Percentiles rank a stretch among this genome's conserved stretches.
Evolutionary conservation across 2,329 filamentous ascomycete genomes (phyloP).

Genomic region (Corynespora cassiicola): DNA sequence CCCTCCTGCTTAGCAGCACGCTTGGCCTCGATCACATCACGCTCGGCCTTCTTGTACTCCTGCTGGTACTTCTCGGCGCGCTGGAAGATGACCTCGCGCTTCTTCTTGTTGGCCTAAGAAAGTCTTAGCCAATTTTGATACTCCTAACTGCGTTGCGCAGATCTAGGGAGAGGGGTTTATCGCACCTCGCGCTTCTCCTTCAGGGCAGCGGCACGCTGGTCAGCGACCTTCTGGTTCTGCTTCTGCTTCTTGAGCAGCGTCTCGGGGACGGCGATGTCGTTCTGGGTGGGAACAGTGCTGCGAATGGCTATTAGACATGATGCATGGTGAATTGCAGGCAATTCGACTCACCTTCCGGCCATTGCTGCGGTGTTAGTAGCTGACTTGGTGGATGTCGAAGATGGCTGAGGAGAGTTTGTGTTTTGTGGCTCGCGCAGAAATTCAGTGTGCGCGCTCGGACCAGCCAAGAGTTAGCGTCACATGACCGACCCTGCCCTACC

Average conservation of each 20-base stretch:
- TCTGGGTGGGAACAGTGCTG: conserved; percentile 81
- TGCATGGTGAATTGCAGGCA: no score
- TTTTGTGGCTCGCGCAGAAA: conserved; percentile 21
- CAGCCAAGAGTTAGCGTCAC: conserved; percentile 27
- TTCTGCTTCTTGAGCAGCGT: conserved; percentile 99
- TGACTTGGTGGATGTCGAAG: conserved; percentile 30
- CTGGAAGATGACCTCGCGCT: conserved; percentile 99
- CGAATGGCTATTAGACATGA: no score
- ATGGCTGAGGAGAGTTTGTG: conserved; percentile 26
- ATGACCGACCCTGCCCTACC: conserved; percentile 9
- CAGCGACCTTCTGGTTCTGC: conserved; percentile 98
- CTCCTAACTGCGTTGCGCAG: conserved; percentile 44
- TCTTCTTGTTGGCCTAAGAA: conserved; percentile 94
- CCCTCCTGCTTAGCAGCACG: conserved; percentile 91
- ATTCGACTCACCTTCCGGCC: no score
- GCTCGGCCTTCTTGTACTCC: conserved; percentile 96
- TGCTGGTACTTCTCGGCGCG: conserved; percentile 99
- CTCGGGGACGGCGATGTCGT: conserved; percentile 98
- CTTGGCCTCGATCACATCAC: conserved; percentile 94
- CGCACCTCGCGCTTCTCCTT: conserved; percentile 98
- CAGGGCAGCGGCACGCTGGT: conserved; percentile 78
- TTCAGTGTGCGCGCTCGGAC: conserved; percentile 32
- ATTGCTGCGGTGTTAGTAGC: conserved; percentile 45
- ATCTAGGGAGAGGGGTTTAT: conserved; percentile 53
- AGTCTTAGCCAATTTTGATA: conserved; percentile 49